Base-by-base conservation (phyloP, 2,329 filamentous ascomycete genomes). In the Clarireedia homoeocarpa region DNA sequence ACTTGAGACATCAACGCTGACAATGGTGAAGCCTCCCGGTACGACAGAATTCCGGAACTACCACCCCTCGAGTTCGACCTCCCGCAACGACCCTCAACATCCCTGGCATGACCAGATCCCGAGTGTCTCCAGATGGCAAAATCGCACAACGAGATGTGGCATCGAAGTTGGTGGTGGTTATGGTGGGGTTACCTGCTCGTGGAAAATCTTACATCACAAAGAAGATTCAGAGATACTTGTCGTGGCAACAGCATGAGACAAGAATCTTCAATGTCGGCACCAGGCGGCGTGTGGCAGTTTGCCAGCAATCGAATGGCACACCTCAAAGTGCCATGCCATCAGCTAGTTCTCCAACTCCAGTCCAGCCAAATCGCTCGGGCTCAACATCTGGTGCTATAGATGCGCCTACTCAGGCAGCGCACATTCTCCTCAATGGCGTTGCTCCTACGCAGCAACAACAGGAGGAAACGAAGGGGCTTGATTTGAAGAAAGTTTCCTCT, bases 141-240 rank as follows among this genome's bases (percentile, higher is more conserved):
- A 99, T 99, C 65, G 87, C 94, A 55, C 85, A 92, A 69, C 82
- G 92, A 67, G 94, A 99, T 79, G 88, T 99, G 50, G 94, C 91
- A 50, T 88, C 94, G 42, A 99, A 99, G 77, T 78, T 99, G 60
- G 90, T 97, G 69, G 95, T 99, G 66, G 85, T 99, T 70, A 99
- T 99, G 94, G 94, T 99, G 59, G 94, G 94, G 61, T 75, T 99
- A 65, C 94, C 94, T 2, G 94, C 94, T 9, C 81, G 94, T 66
- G 94, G 94, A 69, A 99, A 99, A 75, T 96, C 91, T 55, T 99
- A 99, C 73, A 95, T 99, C 67, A 97, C 94, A 59, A 97, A 97
- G 77, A 99, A 99, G 75, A 82, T 99, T 61, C 88, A 94, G 58
- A 83, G 94, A 59, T 99, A 97, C 70, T 76, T 99, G 51, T 92